Evolutionary conservation across 805 yeast genomes (phyloP).

Genomic region (Yarrowia divulgata): DNA sequence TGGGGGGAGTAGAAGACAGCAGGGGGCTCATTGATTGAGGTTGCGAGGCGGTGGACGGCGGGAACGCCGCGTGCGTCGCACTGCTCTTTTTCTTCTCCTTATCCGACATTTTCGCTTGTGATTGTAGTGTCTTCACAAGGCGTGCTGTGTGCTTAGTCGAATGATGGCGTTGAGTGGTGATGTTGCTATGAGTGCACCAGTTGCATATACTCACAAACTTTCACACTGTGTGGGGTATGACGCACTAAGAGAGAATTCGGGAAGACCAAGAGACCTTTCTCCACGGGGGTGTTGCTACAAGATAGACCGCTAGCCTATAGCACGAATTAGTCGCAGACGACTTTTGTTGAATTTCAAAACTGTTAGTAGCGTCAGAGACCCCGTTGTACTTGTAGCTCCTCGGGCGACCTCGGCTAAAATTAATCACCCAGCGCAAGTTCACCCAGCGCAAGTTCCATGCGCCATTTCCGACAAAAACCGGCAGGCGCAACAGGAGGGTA

Average conservation of each 20-base stretch:
- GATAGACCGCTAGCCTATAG: background rate
- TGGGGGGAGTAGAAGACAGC: slow-evolving; percentile 87
- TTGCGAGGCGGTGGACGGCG: slow-evolving; percentile 52
- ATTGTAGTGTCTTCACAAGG: background rate
- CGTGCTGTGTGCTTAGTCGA: background rate
- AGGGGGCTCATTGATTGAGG: slow-evolving; percentile 73
- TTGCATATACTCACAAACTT: slow-evolving; percentile 37
- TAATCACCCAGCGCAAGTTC: background rate
- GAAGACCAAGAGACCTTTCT: slow-evolving; percentile 4
- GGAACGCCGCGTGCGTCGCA: slow-evolving; percentile 51
- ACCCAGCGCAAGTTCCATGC: slow-evolving; percentile 1
- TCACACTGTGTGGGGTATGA: slow-evolving; percentile 37
- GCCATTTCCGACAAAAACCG: slow-evolving; percentile 6
- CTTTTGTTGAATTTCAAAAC: slow-evolving; percentile 2
- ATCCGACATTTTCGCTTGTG: slow-evolving; percentile 27
- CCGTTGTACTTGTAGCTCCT: background rate
- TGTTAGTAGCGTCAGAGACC: background rate
- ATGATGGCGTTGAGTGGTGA: slow-evolving; percentile 23
- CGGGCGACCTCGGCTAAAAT: slow-evolving; percentile 16
- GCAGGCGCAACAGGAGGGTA: background rate
- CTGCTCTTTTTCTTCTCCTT: slow-evolving; percentile 34
- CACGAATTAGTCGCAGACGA: too few species aligned
- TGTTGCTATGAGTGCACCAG: slow-evolving; percentile 16
- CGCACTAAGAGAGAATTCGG: background rate
- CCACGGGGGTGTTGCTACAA: background rate